Evolutionary conservation across 495 filamentous ascomycete genomes (phyloP).

Genomic region (Aspergillus biplanus): DNA sequence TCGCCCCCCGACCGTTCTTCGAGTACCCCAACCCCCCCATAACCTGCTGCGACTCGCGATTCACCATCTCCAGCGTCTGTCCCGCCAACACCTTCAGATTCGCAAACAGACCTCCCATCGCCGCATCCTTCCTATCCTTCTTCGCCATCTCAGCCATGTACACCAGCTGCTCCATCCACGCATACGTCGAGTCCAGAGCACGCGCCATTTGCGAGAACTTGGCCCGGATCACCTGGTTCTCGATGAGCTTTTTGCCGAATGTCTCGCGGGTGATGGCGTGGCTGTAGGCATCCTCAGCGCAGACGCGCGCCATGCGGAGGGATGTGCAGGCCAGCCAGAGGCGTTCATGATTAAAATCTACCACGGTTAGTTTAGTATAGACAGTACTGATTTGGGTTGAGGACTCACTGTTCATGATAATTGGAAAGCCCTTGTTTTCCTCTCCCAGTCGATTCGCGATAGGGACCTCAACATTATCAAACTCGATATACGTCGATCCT

Average conservation of each 20-base stretch:
- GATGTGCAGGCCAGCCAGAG: slow-evolving; percentile 38
- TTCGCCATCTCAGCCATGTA: slow-evolving; percentile 34
- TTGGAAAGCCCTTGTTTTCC: slow-evolving; percentile 45
- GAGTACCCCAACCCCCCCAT: slow-evolving; percentile 8
- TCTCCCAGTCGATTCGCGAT: slow-evolving; percentile 36
- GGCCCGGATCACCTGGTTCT: slow-evolving; percentile 41
- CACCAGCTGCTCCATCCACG: slow-evolving; percentile 44
- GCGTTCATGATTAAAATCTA: slow-evolving; percentile 48
- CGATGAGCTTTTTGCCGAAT: slow-evolving; percentile 44
- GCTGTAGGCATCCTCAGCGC: slow-evolving; percentile 41
- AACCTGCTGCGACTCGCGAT: slow-evolving; percentile 27
- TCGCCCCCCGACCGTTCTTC: slow-evolving; percentile 29
- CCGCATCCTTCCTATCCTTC: slow-evolving; percentile 21
- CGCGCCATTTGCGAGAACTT: slow-evolving; percentile 44
- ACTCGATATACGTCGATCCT: slow-evolving; percentile 44
- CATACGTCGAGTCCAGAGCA: slow-evolving; percentile 40
- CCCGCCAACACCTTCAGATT: slow-evolving; percentile 53
- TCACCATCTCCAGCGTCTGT: slow-evolving; percentile 49
- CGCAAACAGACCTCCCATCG: slow-evolving; percentile 39
- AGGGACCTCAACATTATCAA: slow-evolving; percentile 42
- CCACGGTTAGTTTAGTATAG: neutral
- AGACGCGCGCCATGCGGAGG: slow-evolving; percentile 41
- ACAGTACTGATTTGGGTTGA: neutral
- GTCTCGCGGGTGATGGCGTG: slow-evolving; percentile 46
- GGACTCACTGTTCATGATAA: slow-evolving; percentile 44